These are phyloP conservation scores for Plasmodium malariae DNA, from an alignment of 169 alveolate species.

Conservation along the genomic window DNA sequence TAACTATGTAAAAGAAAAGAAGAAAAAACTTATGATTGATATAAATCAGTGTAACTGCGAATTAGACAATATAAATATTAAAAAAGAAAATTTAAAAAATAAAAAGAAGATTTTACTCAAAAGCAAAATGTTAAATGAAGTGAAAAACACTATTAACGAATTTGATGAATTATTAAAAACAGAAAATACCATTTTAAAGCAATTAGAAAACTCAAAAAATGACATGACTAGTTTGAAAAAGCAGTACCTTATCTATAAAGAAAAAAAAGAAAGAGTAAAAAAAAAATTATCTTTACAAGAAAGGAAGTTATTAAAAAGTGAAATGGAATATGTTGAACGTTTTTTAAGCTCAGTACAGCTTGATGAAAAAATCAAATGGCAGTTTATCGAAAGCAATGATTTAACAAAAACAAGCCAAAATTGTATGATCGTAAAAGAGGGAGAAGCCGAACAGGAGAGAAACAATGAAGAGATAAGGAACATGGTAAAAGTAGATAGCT, in stretches of 20 bases:
- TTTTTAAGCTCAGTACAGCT: neutral
- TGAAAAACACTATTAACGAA: conserved; percentile 41
- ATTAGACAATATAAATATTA: conserved; percentile 51
- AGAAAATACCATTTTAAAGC: conserved; percentile 25
- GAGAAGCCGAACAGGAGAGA: neutral
- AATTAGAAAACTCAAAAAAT: conserved; percentile 23
- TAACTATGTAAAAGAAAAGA: conserved; percentile 26
- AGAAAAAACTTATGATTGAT: conserved; percentile 58
- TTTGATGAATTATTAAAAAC: conserved; percentile 31
- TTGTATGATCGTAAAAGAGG: neutral
- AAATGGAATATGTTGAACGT: neutral
- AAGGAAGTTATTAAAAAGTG: conserved; percentile 33
- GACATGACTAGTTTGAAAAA: conserved; percentile 26
- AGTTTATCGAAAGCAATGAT: neutral
- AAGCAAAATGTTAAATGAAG: conserved; percentile 49
- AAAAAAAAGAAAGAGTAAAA: conserved; percentile 36
- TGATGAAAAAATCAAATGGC: neutral
- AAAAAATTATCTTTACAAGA: conserved; percentile 24
- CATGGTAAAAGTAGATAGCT: neutral
- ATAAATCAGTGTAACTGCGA: conserved; percentile 47
- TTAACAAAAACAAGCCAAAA: neutral
- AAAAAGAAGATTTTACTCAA: conserved; percentile 52
- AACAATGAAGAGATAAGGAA: neutral
- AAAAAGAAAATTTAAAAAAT: conserved; percentile 48
- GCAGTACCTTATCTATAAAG: conserved; percentile 14